phyloP scores from a whole-genome alignment of 2,329 filamentous ascomycete genomes.

The Apiospora koreana region DNA sequence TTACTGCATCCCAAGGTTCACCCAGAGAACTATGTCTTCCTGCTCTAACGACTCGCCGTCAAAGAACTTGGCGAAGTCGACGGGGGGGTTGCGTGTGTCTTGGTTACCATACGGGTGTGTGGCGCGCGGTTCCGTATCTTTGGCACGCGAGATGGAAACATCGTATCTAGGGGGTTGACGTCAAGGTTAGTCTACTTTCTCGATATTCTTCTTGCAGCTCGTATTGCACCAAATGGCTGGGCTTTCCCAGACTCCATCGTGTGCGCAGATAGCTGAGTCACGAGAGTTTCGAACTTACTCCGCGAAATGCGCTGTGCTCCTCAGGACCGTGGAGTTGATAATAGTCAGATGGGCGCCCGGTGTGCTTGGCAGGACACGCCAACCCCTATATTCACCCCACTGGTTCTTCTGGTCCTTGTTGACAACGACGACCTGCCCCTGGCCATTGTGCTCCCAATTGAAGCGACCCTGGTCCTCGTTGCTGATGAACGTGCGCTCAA shows the following conservation, averaged over 20 bases:
- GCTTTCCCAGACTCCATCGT: background rate
- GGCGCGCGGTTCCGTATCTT: conserved; percentile 34
- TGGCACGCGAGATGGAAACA: conserved; percentile 14
- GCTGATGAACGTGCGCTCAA: conserved; percentile 25
- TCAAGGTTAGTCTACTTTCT: background rate
- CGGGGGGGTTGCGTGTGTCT: conserved; percentile 36
- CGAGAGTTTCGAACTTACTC: conserved; percentile 34
- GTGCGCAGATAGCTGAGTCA: background rate
- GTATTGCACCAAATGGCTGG: background rate
- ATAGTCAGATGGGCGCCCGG: conserved; percentile 38
- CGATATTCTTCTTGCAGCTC: background rate
- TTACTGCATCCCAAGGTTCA: conserved; percentile 3
- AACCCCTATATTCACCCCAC: conserved; percentile 43
- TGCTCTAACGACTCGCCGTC: conserved; percentile 31
- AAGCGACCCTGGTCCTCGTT: conserved; percentile 21
- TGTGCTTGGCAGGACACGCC: conserved; percentile 40
- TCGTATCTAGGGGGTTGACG: conserved; percentile 29
- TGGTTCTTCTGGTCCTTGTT: conserved; percentile 26
- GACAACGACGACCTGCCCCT: conserved; percentile 38
- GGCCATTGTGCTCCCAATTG: conserved; percentile 37
- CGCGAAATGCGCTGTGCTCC: conserved; percentile 38
- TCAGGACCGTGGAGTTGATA: conserved; percentile 33
- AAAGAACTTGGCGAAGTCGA: conserved; percentile 38
- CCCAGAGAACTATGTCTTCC: conserved; percentile 22
- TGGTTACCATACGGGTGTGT: conserved; percentile 40